phyloP scores from a whole-genome alignment of 352 stramenopile genomes.

The Pythium chondricola region DNA sequence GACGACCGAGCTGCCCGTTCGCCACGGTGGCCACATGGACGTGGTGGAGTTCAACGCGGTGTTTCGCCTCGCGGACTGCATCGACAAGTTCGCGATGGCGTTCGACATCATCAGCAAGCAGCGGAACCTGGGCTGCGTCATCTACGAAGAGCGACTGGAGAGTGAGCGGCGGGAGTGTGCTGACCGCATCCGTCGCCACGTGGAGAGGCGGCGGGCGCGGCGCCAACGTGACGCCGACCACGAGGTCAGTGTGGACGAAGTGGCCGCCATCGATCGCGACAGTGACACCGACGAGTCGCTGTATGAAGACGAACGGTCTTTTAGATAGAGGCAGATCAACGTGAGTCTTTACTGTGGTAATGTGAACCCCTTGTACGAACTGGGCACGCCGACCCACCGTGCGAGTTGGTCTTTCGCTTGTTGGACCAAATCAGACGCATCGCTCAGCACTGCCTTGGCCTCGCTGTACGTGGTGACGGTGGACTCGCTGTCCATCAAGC shows the following conservation, averaged over 20 bases:
- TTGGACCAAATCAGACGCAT: conserved; percentile 2
- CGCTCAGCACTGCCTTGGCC: neutral
- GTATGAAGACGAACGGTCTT: conserved; percentile 6
- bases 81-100: conserved; percentile 65
- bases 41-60: conserved; percentile 52
- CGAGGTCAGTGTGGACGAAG: neutral
- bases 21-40: conserved; percentile 26
- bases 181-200: conserved; percentile 17
- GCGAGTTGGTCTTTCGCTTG: conserved; percentile 14
- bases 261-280: too few relatives aligned
- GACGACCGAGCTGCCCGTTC: conserved; percentile 33
- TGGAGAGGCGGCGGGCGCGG: conserved; percentile 4
- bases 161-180: conserved; percentile 28
- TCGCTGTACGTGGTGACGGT: neutral
- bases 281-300: neutral
- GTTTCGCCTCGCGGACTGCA: conserved; percentile 60
- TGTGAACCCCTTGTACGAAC: conserved; percentile 16
- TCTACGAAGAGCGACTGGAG: conserved; percentile 46
- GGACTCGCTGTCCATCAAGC: neutral
- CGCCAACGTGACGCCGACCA: neutral
- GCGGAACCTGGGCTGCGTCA: conserved; percentile 40
- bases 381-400: conserved; percentile 29
- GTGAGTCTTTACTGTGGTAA: too few relatives aligned
- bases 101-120: conserved; percentile 49
- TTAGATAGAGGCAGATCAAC: neutral